Conservation (phyloP, 768 basidiomycete genomes). For the Serendipita sp. region DNA sequence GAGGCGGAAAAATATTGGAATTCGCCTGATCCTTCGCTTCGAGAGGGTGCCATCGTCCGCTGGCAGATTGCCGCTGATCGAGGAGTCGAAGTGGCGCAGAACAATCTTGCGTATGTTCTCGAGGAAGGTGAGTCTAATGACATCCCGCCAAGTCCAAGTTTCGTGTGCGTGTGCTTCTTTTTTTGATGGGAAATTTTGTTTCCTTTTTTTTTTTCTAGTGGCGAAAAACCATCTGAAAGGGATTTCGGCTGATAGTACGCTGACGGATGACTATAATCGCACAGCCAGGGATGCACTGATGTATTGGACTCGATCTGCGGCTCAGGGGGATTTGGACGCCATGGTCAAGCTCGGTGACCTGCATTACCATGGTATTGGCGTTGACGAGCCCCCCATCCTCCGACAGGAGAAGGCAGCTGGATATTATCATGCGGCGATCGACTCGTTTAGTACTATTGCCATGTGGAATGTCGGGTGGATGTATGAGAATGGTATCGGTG, state of each 20-base stretch:
- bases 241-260: neutral
- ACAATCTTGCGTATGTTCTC: slow-evolving; percentile 81
- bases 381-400: slow-evolving; percentile 45
- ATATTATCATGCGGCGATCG: slow-evolving; percentile 88
- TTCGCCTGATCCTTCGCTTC: slow-evolving; percentile 33
- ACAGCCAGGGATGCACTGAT: slow-evolving; percentile 72
- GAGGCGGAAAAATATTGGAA: slow-evolving; percentile 70
- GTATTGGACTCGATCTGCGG: slow-evolving; percentile 89
- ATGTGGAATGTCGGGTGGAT: slow-evolving; percentile 99
- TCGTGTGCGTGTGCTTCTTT: too few relatives aligned
- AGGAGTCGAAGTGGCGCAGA: slow-evolving; percentile 85
- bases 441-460: slow-evolving; percentile 80
- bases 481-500: slow-evolving; percentile 94
- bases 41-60: slow-evolving; percentile 69
- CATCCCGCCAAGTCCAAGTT: too few relatives aligned
- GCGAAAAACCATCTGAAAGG: neutral
- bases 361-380: slow-evolving; percentile 81
- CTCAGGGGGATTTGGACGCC: slow-evolving; percentile 88
- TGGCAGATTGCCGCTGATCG: slow-evolving; percentile 95
- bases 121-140: slow-evolving; percentile 55
- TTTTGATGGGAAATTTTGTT: neutral
- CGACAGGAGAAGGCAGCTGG: slow-evolving; percentile 82
- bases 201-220: neutral
- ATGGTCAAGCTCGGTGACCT: slow-evolving; percentile 97
- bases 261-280: slow-evolving; percentile 28